Percentiles rank a stretch among this genome's conserved stretches.
phyloP scores from a whole-genome alignment of 2,329 filamentous ascomycete genomes.

The Aspergillus fumigatus region DNA sequence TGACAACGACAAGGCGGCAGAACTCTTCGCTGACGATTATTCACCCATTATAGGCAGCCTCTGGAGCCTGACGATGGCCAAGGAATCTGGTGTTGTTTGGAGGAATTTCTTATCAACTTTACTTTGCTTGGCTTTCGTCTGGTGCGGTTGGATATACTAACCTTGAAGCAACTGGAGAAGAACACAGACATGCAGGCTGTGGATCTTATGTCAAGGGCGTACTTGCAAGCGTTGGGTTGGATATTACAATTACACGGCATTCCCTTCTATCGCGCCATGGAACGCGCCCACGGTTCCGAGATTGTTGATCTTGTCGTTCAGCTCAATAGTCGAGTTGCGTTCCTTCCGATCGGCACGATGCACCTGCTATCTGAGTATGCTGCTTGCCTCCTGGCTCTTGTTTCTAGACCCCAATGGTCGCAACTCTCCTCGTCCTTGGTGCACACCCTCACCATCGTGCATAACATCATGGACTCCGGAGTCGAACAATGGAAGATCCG shows the following conservation, averaged over 20 bases:
- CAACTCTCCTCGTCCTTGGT: conserved; percentile 22
- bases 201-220: conserved; percentile 31
- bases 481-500: conserved; percentile 22
- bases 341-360: conserved; percentile 23
- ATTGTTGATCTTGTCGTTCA: conserved; percentile 23
- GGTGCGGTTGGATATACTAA: conserved; percentile 34
- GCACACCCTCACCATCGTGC: conserved; percentile 19
- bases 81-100: conserved; percentile 29
- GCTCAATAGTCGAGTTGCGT: conserved; percentile 25
- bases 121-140: conserved; percentile 39
- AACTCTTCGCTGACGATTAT: conserved; percentile 1
- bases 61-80: conserved; percentile 29
- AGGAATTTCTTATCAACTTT: conserved; percentile 40
- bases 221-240: conserved; percentile 33
- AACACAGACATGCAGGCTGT: conserved; percentile 23
- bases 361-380: conserved; percentile 27
- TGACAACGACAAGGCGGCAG: background rate
- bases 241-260: conserved; percentile 29
- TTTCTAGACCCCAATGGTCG: conserved; percentile 22
- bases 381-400: conserved; percentile 22
- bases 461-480: conserved; percentile 28
- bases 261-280: conserved; percentile 35
- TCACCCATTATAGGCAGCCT: conserved; percentile 19
- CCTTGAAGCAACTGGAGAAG: conserved; percentile 26
- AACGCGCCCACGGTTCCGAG: conserved; percentile 26